A percentile compares a stretch with the other conserved stretches of the same genome.
phyloP scores from a whole-genome alignment of 108 stramenopile species.

The Seminavis robusta region DNA sequence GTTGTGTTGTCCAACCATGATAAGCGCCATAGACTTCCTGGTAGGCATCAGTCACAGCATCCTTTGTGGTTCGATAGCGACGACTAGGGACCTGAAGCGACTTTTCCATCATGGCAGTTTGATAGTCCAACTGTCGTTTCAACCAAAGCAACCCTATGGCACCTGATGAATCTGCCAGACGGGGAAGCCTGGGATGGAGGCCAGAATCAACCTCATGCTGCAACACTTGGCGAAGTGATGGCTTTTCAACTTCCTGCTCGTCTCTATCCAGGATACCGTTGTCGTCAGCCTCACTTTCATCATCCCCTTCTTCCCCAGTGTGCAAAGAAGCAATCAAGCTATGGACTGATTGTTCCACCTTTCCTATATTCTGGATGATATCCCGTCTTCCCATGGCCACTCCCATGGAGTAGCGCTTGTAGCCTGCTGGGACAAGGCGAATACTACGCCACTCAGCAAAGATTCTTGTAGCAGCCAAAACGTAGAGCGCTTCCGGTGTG shows the following conservation, averaged over 20 bases:
- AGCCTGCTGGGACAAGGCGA: conserved; percentile 33
- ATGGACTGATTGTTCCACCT: conserved; percentile 39
- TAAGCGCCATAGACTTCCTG: conserved; percentile 54
- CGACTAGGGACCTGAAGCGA: no score
- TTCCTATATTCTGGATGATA: conserved; percentile 49
- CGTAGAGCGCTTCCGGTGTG: conserved; percentile 26
- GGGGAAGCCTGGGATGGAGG: conserved; percentile 15
- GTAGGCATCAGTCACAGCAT: conserved; percentile 60
- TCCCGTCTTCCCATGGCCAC: conserved; percentile 48
- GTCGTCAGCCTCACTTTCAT: background rate
- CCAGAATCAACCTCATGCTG: conserved; percentile 23
- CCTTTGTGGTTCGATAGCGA: conserved; percentile 26
- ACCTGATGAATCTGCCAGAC: conserved; percentile 13
- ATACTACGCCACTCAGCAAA: conserved; percentile 48
- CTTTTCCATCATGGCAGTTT: conserved; percentile 17
- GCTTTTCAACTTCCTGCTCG: background rate
- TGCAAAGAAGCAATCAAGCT: background rate
- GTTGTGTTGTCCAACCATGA: conserved; percentile 71
- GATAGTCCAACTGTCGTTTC: conserved; percentile 26
- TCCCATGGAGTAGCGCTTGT: conserved; percentile 41
- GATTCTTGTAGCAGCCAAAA: conserved; percentile 28
- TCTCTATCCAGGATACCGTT: conserved; percentile 11
- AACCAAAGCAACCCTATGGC: conserved; percentile 24
- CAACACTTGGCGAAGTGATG: conserved; percentile 40
- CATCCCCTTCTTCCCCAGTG: background rate